Evolutionary conservation across 768 basidiomycete species (phyloP).

Genomic region (Naganishia friedmannii): DNA sequence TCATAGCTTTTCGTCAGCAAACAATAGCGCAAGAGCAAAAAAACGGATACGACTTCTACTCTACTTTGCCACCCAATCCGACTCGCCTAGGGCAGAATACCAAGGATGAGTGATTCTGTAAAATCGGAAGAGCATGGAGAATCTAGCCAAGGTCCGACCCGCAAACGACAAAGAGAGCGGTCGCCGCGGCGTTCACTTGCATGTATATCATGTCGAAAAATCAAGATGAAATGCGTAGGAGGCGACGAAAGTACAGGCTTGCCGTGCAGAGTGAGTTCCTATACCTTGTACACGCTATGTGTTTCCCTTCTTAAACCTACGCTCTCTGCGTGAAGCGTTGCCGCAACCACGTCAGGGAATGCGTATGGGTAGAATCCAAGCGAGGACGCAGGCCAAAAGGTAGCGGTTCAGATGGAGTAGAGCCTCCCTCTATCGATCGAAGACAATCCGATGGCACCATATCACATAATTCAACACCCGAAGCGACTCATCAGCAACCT

Average conservation of each 20-base stretch:
- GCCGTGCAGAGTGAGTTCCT: constrained; percentile 9
- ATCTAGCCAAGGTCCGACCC: neutral
- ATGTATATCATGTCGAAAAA: constrained; percentile 24
- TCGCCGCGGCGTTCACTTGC: constrained; percentile 15
- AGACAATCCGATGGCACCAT: constrained; percentile 5
- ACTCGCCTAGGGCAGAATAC: neutral
- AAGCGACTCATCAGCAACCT: neutral
- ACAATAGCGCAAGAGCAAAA: neutral
- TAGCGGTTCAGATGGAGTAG: neutral
- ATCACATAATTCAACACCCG: constrained; percentile 8
- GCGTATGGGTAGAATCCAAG: constrained; percentile 18
- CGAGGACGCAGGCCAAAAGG: constrained; percentile 7
- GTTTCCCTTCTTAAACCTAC: neutral
- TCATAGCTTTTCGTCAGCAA: too few species aligned
- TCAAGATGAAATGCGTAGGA: constrained; percentile 24
- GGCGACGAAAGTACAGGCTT: constrained; percentile 17
- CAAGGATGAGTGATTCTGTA: neutral
- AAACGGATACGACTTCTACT: neutral
- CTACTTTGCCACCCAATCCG: neutral
- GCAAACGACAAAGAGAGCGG: constrained; percentile 9
- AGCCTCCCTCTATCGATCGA: neutral
- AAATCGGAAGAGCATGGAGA: neutral
- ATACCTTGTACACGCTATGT: neutral
- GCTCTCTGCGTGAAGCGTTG: neutral
- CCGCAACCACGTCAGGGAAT: constrained; percentile 18